A percentile compares a stretch with the other conserved stretches of the same genome.
Conservation (phyloP, 768 basidiomycete species). For the Exsudoporus frostii region DNA sequence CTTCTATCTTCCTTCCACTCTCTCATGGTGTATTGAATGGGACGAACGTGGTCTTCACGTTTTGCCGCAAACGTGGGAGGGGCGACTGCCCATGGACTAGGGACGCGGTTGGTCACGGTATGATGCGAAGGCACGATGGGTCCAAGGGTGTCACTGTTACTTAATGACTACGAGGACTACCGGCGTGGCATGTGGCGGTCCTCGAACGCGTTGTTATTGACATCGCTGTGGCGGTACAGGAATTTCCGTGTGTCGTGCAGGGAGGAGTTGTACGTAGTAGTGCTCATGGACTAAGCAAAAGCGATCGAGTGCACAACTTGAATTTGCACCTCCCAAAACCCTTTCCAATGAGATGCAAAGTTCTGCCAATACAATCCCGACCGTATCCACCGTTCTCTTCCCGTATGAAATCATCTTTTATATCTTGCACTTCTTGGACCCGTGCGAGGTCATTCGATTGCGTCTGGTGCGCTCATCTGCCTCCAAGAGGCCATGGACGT, state of each 20-base stretch:
- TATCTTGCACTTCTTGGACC: constrained; percentile 14
- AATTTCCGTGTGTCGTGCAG: neutral
- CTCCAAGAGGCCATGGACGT: neutral
- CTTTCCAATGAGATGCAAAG: constrained; percentile 6
- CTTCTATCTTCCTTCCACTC: too few relatives aligned
- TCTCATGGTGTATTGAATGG: neutral
- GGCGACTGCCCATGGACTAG: neutral
- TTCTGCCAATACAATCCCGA: neutral
- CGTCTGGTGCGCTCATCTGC: constrained; percentile 13
- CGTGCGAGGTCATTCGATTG: constrained; percentile 13
- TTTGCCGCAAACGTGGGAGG: neutral
- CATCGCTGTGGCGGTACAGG: neutral
- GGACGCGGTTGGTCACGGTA: neutral
- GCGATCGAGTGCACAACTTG: neutral
- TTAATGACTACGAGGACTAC: neutral
- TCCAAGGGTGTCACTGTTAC: neutral
- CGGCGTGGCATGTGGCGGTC: too few relatives aligned
- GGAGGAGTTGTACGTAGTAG: neutral
- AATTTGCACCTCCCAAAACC: neutral
- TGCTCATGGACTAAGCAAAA: neutral
- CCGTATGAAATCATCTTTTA: constrained; percentile 20
- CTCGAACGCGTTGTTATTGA: neutral
- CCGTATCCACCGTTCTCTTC: neutral
- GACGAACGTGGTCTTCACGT: neutral
- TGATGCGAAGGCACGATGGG: too few relatives aligned